Conservation (phyloP, 169 alveolate species). For the Condylostoma magnum region DNA sequence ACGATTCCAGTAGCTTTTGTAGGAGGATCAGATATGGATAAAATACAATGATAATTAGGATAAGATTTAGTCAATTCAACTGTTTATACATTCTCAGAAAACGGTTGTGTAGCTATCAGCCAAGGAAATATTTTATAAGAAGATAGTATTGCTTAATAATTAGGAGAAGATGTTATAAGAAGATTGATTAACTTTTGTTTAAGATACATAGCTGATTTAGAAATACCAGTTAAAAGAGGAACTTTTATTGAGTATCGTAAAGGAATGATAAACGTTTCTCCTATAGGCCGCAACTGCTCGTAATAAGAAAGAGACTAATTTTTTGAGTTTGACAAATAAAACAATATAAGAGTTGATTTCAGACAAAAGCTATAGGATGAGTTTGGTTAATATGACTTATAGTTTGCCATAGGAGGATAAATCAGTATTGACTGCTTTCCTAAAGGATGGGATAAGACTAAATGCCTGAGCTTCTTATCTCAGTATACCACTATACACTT, state of each 20-base stretch:
- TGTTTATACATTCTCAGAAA: constrained; percentile 86
- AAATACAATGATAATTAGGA: constrained; percentile 70
- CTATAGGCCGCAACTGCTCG: constrained; percentile 96
- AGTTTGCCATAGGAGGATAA: constrained; percentile 96
- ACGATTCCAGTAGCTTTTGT: constrained; percentile 77
- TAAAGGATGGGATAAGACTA: constrained; percentile 93
- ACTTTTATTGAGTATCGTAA: constrained; percentile 92
- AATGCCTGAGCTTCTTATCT: constrained; percentile 82
- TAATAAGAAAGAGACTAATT: constrained; percentile 91
- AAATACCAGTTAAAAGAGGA: constrained; percentile 93
- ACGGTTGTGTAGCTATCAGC: constrained; percentile 87
- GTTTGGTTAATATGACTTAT: constrained; percentile 73
- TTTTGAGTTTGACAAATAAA: constrained; percentile 73
- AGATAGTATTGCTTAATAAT: constrained; percentile 51
- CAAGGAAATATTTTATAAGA: constrained; percentile 72
- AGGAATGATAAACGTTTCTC: constrained; percentile 94
- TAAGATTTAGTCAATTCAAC: constrained; percentile 52
- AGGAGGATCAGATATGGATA: constrained; percentile 83
- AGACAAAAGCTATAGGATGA: constrained; percentile 59
- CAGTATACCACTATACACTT: constrained; percentile 87
- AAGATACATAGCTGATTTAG: constrained; percentile 86
- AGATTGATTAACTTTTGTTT: constrained; percentile 85
- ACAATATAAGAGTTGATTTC: constrained; percentile 68
- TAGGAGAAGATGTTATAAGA: constrained; percentile 86
- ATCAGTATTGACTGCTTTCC: constrained; percentile 96